A percentile compares a stretch with the other conserved stretches of the same genome.
Evolutionary conservation across 2,329 filamentous ascomycete species (phyloP).

Genomic region (Arachnomyces sp.): DNA sequence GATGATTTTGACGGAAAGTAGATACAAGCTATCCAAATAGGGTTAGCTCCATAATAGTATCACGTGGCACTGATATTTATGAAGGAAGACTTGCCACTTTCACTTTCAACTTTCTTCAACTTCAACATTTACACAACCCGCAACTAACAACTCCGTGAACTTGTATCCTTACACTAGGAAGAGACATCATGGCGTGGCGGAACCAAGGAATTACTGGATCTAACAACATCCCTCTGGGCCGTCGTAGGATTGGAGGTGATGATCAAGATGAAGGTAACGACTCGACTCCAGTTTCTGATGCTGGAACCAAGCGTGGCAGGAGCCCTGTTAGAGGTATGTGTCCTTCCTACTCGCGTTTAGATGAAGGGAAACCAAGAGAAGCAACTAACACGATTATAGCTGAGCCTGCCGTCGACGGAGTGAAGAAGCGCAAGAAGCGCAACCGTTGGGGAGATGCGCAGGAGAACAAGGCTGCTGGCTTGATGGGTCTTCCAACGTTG

Average conservation of each 20-base stretch:
- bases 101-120: not conserved
- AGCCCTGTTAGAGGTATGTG: constrained; percentile 72
- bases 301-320: constrained; percentile 71
- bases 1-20: too few species aligned
- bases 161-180: not conserved
- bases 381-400: constrained; percentile 16
- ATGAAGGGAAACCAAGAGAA: too few species aligned
- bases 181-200: constrained; percentile 51
- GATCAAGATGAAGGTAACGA: constrained; percentile 43
- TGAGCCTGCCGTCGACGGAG: constrained; percentile 58
- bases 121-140: not conserved
- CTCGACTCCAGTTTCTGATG: constrained; percentile 41
- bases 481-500: constrained; percentile 94
- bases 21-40: too few species aligned
- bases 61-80: too few species aligned
- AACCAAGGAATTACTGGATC: constrained; percentile 85
- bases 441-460: constrained; percentile 97
- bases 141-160: not conserved
- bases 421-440: constrained; percentile 89
- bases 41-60: too few species aligned
- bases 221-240: constrained; percentile 94
- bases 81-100: too few species aligned
- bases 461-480: constrained; percentile 95
- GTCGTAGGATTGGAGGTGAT: constrained; percentile 66
- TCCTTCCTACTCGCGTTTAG: not conserved